These are phyloP conservation scores for Yarrowia divulgata DNA, from an alignment of 805 yeast genomes.

Conservation along the genomic window DNA sequence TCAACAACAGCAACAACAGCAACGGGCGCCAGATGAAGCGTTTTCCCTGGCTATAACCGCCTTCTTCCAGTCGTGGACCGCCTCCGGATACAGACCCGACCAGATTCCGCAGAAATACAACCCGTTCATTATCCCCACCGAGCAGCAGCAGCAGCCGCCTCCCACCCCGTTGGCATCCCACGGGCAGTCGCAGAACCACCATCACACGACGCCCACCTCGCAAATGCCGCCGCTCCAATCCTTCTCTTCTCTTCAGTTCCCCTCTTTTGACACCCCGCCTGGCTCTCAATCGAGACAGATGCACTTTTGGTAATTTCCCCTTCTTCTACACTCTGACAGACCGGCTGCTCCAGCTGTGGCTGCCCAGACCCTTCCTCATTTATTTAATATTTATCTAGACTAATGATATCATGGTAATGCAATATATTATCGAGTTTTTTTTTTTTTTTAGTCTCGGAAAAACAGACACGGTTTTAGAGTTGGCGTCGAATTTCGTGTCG, in stretches of 20 bases:
- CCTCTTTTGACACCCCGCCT: constrained; percentile 25
- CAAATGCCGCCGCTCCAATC: constrained; percentile 39
- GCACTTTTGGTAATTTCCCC: constrained; percentile 11
- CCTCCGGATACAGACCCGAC: constrained; percentile 37
- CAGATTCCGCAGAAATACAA: constrained; percentile 36
- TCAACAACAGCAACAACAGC: neutral
- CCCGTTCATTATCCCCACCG: constrained; percentile 38
- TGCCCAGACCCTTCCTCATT: constrained; percentile 15
- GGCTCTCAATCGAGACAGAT: constrained; percentile 2
- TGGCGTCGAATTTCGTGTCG: constrained; percentile 38
- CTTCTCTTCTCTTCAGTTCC: constrained; percentile 23
- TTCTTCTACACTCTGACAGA: neutral
- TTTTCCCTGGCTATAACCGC: constrained; percentile 31
- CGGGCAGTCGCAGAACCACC: constrained; percentile 2
- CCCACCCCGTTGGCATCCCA: constrained; percentile 31
- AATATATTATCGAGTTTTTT: neutral
- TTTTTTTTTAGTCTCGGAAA: neutral
- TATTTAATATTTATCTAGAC: constrained; percentile 39
- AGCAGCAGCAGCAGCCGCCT: constrained; percentile 33
- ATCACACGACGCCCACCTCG: constrained; percentile 13
- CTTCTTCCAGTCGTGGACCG: constrained; percentile 37
- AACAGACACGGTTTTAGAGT: constrained; percentile 2
- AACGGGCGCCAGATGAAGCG: constrained; percentile 32
- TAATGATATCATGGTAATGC: constrained; percentile 35
- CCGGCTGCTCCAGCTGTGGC: no score